Percentiles rank a stretch among this genome's conserved stretches.
phyloP scores from a whole-genome alignment of 2,329 filamentous ascomycete species.

The Thermothelomyces thermophilus region DNA sequence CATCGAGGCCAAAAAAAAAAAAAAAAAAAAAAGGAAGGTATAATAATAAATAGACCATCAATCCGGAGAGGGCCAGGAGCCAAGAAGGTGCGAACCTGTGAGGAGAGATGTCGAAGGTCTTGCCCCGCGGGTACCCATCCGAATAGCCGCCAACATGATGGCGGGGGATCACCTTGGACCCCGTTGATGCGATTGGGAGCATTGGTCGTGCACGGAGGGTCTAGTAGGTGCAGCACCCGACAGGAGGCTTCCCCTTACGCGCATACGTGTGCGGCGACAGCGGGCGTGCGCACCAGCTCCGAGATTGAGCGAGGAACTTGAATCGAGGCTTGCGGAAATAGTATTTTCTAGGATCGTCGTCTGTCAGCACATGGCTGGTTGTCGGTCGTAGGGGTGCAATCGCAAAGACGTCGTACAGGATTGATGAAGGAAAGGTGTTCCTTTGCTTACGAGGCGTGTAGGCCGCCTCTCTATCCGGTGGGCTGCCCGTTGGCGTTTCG shows the following conservation, averaged over 20 bases:
- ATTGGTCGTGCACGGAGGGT: constrained; percentile 33
- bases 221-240: constrained; percentile 14
- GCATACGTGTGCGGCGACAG: neutral
- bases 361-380: constrained; percentile 23
- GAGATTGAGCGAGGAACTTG: neutral
- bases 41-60: no score
- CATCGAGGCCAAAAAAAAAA: neutral
- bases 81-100: constrained; percentile 58
- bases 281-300: constrained; percentile 1
- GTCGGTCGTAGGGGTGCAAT: constrained; percentile 12
- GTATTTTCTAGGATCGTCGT: constrained; percentile 5
- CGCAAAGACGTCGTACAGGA: constrained; percentile 18
- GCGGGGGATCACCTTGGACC: constrained; percentile 73
- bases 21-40: neutral
- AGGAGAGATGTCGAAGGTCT: constrained; percentile 80
- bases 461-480: constrained; percentile 17
- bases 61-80: neutral
- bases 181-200: constrained; percentile 52
- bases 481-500: constrained; percentile 18
- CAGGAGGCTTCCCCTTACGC: constrained; percentile 16
- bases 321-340: neutral
- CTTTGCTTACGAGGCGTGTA: constrained; percentile 20
- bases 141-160: constrained; percentile 69
- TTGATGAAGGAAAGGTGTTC: constrained; percentile 25
- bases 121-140: constrained; percentile 74